Conservation (phyloP, 257 asterid species). For the Solanum stenotomum region DNA sequence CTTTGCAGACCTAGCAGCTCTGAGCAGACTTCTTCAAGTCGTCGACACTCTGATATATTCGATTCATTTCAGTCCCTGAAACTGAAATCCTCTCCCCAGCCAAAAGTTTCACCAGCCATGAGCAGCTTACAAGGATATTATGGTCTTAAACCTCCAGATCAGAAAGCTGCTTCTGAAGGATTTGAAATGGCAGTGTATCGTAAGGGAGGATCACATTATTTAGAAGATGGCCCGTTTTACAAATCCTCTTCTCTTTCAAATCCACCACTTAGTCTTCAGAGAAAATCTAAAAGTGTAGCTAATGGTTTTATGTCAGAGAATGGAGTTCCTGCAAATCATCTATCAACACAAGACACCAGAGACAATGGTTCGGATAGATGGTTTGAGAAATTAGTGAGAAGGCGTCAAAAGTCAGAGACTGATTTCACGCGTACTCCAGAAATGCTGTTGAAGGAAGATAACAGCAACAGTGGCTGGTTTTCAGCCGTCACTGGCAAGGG, state of each 20-base stretch:
- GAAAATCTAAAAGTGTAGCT: conserved; percentile 63
- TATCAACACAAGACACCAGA: conserved; percentile 24
- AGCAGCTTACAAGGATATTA: conserved; percentile 51
- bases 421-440: conserved; percentile 50
- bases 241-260: conserved; percentile 20
- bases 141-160: conserved; percentile 34
- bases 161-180: conserved; percentile 33
- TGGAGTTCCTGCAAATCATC: conserved; percentile 21
- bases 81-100: conserved; percentile 44
- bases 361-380: conserved; percentile 29
- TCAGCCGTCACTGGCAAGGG: conserved; percentile 52
- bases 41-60: conserved; percentile 58
- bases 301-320: conserved; percentile 39
- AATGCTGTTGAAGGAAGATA: conserved; percentile 62
- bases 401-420: conserved; percentile 51
- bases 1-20: conserved; percentile 54
- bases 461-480: conserved; percentile 22
- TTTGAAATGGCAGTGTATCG: conserved; percentile 52
- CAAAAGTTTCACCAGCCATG: conserved; percentile 52
- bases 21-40: conserved; percentile 29
- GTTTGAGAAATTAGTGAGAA: conserved; percentile 41
- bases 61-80: conserved; percentile 71
- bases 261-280: conserved; percentile 44
- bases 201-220: conserved; percentile 38
- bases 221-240: conserved; percentile 36